phyloP scores from a whole-genome alignment of 1,284 basidiomycete genomes.

The Puccinia horiana region DNA sequence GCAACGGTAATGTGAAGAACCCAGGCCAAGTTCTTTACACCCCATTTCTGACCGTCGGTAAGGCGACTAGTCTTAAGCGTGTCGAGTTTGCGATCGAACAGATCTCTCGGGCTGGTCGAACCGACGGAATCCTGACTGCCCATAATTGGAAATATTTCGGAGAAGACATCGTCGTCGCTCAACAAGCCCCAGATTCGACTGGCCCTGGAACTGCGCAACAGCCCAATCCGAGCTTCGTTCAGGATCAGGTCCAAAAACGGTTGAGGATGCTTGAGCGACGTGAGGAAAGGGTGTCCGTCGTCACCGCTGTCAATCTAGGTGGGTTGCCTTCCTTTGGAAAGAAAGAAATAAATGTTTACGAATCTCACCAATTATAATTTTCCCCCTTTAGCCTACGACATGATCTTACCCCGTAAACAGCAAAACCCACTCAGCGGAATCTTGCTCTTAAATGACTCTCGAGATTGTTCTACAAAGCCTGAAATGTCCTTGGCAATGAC shows the following conservation, averaged over 20 bases:
- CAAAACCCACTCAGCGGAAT: slow-evolving; percentile 87
- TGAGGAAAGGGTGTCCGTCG: slow-evolving; percentile 91
- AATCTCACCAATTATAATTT: background rate
- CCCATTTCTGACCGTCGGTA: slow-evolving; percentile 76
- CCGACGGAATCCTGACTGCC: slow-evolving; percentile 56
- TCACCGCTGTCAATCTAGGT: slow-evolving; percentile 90
- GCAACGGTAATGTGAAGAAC: slow-evolving; percentile 61
- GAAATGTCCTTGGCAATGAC: slow-evolving; percentile 97
- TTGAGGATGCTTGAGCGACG: slow-evolving; percentile 74
- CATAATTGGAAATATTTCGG: slow-evolving; percentile 30
- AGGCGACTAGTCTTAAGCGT: slow-evolving; percentile 69
- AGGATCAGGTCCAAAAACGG: slow-evolving; percentile 61
- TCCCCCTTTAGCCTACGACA: slow-evolving; percentile 70
- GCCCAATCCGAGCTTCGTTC: background rate
- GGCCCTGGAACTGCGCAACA: background rate
- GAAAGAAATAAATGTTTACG: background rate
- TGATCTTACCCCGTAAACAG: slow-evolving; percentile 85
- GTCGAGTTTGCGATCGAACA: slow-evolving; percentile 76
- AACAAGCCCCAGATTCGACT: background rate
- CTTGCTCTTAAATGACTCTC: slow-evolving; percentile 85
- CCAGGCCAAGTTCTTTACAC: slow-evolving; percentile 75
- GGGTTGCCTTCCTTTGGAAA: slow-evolving; percentile 54
- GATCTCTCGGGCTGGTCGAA: slow-evolving; percentile 62
- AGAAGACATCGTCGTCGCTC: slow-evolving; percentile 7
- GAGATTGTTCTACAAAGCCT: slow-evolving; percentile 86